Base-by-base conservation (phyloP, 441 rosid genomes). In the Omphalea diandra region DNA sequence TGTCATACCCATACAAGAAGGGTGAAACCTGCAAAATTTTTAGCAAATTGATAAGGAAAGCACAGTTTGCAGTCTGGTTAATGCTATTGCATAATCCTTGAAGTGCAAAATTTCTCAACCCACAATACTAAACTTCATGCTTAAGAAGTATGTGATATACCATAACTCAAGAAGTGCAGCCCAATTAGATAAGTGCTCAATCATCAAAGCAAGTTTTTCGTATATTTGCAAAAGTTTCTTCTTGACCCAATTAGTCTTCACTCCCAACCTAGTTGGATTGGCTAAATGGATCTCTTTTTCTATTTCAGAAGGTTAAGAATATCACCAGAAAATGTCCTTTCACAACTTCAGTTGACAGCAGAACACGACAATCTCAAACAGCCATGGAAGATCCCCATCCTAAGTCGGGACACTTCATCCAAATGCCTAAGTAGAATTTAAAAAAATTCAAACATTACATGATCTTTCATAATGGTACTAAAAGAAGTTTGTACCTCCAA, bases 1-100 rank as follows among this genome's bases (percentile, higher is more conserved):
- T 2, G 90, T 83, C 96, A 87, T 90, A 44, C 87, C 98, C 81
- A 88, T 82, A 72, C 98, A 92, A 36, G 88, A 83, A 44, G 76
- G 79, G 67, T 76, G 79, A 71, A 65, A 76, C 98, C 98, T 92
- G 77, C 69, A 72, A 40, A 20, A 57, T 12, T 58, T n/a, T 35
- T 1, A n/a, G 20, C 6, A 67, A 5, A 50, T 32, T 18, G 36
- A 46, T 77, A 50, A 70, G 60, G 53, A 61, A 67, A 60, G 44
- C 59, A n/a, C 38, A 53, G 9, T 24, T 44, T 24, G 12, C 17
- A 32, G 57, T 26, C 12, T 26, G 17, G 8, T 41, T 31, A 53
- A 7, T 24, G 32, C 24, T 49, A 35, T 31, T 8, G 29, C 47
- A 55, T 33, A 46, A 22, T 32, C 49, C 41, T 32, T 54, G 3